Base-by-base conservation (phyloP, 345 rosid genomes). In the Nasturtium officinale region DNA sequence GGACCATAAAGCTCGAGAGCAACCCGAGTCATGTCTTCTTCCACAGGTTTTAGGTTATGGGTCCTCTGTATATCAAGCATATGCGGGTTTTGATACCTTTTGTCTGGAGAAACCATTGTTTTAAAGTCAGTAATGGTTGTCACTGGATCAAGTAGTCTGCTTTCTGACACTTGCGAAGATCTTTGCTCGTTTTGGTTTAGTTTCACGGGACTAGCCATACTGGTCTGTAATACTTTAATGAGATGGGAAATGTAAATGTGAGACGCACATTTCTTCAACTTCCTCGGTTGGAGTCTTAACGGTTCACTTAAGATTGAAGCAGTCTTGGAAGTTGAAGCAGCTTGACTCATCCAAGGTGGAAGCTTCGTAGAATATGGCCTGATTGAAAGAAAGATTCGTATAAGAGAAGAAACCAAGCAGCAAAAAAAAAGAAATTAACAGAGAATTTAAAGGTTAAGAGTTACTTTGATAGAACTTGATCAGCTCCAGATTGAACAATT, bases 191-290 rank as follows among this genome's bases (percentile, higher is more conserved):
- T 71, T 56, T 79, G 75, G 64, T 72, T 30, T 33, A 52, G 65
- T 56, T 72, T 69, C 5, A 35, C 12, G 33, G 67, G 73, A 79
- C 61, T 86, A 77, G 54, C 85, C 78, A 80, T 82, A 66, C 65
- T 76, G 45, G 28, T 72, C 59, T 86, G 79, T 46, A 87, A 73
- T 68, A 33, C 67, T 60, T 50, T 79, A 61, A 87, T 93, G 77
- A 93, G 85, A 47, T 16, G 82, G 61, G 87, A 79, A 68, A 93
- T 89, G 77, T 82, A 80, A 55, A 86, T 82, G 80, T 93, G 98
- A 78, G 83, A 59, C 3, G 85, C 77, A 60, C 91, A 84, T 67
- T 76, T 84, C 82, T 83, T 90, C 84, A 82, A 60, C 53, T 16
- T 76, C 25, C 74, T 74, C 48, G 90, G 92, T 83, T 80, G 78